Evolutionary conservation across 495 filamentous ascomycete genomes (phyloP).

Genomic region (Podospora bellae-mahoneyi): DNA sequence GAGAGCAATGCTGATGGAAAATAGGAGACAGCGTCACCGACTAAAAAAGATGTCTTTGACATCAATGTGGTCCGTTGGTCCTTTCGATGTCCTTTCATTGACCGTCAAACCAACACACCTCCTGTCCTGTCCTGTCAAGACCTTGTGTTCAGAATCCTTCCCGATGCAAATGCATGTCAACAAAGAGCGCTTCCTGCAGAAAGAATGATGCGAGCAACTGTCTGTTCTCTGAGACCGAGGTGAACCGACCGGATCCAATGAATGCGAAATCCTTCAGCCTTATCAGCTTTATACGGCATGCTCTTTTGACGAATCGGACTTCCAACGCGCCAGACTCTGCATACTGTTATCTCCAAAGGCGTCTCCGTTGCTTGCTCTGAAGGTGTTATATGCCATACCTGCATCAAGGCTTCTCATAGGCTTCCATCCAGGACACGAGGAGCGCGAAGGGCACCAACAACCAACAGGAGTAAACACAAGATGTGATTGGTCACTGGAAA

Average conservation of each 20-base stretch:
- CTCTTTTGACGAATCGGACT: neutral
- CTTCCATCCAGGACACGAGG: too few species aligned
- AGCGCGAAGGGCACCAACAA: neutral
- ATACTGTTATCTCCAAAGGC: too few species aligned
- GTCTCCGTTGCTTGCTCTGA: too few species aligned
- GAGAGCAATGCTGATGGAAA: too few species aligned
- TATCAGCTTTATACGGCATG: neutral
- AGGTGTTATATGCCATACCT: neutral
- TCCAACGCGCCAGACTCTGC: neutral
- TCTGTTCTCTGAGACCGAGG: neutral
- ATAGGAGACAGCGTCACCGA: too few species aligned
- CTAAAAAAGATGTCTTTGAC: neutral
- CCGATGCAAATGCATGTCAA: neutral
- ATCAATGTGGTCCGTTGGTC: neutral
- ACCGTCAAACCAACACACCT: neutral
- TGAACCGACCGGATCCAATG: too few species aligned
- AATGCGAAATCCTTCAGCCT: neutral
- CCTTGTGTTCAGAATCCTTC: neutral
- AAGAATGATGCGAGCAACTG: neutral
- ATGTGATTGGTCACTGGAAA: too few species aligned
- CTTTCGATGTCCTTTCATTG: neutral
- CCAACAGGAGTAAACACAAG: neutral
- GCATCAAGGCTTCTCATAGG: neutral
- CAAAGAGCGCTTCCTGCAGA: neutral
- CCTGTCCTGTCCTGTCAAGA: neutral